Evolutionary conservation across 192 early-diverging fungal genomes (phyloP), one percentile per base, ranked within the genome.

Genomic region (Jimgerdemannia flammicorona): DNA sequence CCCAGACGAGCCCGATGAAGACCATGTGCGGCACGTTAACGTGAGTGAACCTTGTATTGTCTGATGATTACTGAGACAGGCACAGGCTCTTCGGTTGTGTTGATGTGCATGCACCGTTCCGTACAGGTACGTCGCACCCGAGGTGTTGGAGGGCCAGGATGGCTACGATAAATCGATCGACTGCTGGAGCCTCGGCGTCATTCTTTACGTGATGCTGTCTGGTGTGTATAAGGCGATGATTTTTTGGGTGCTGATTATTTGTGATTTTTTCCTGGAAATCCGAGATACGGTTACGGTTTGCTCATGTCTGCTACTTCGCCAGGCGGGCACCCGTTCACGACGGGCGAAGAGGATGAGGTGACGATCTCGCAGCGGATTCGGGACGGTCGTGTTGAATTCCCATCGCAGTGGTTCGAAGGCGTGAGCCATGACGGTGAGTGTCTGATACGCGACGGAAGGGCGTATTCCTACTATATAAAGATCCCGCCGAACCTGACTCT

Each of bases 1-100:
- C 93, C n/a, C 87, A 90, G 59, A 84, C 90, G 49, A 82, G 87
- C 74, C 85, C 91, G 11, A 93, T 97, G 94, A 91, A 84, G 73
- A 97, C 95, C 18, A 93, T 95, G 80, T 97, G 95, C 78, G 95
- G 95, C 0, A 97, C 95, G 7, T 92, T 93, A 64, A 88, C 89
- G 29, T 78, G 78, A 44, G 78, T 81, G 77, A 1, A 29, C 29
- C 29, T 29, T 29, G 29, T 29, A 29, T 29, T 29, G 29, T 29
- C 29, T 29, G 29, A 29, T 29, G 29, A 29, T 29, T 29, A 29
- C 29, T 29, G 29, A 29, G 29, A 29, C 29, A 76, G 73, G 43
- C 70, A 44, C 8, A 68, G 40, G 67, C 67, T 68, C 6, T 68
- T 68, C 64, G 64, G 19, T 4, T 39, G 40, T 49, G 20, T 8